phyloP scores from a whole-genome alignment of 805 yeast genomes.

The Spathaspora boniae region DNA sequence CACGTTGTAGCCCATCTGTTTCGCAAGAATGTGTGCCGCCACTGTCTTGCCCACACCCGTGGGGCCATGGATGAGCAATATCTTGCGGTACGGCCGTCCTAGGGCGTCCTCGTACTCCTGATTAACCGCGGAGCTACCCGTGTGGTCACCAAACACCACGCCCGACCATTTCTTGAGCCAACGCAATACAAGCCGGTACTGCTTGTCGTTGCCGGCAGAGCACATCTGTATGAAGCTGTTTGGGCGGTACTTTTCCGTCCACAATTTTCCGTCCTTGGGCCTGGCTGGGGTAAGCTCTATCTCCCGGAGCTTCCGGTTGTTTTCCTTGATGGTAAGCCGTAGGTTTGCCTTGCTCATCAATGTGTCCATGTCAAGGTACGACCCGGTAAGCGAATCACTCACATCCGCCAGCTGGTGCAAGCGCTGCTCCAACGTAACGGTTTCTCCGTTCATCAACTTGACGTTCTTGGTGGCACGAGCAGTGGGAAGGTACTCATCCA shows the following conservation, averaged over 20 bases:
- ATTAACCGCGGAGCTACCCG: conserved; percentile 5
- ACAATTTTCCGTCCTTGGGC: conserved; percentile 13
- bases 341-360: conserved; percentile 19
- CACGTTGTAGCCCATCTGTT: conserved; percentile 74
- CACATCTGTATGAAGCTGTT: conserved; percentile 32
- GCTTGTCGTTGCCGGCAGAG: conserved; percentile 44
- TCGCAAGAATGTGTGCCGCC: conserved; percentile 79
- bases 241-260: conserved; percentile 43
- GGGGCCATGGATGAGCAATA: conserved; percentile 82
- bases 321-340: conserved; percentile 15
- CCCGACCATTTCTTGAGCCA: conserved; percentile 41
- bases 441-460: conserved; percentile 18
- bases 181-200: conserved; percentile 33
- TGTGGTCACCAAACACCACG: conserved; percentile 26
- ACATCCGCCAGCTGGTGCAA: neutral
- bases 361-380: conserved; percentile 16
- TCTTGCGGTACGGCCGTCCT: conserved; percentile 46
- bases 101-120: conserved; percentile 19
- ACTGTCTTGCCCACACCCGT: conserved; percentile 94
- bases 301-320: conserved; percentile 8
- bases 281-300: conserved; percentile 2
- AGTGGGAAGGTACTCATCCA: neutral
- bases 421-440: conserved; percentile 13
- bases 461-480: conserved; percentile 13
- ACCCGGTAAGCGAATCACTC: conserved; percentile 8